Percentiles rank a stretch among this genome's conserved stretches.
These are phyloP conservation scores for Ceratocystis ficicola DNA, from an alignment of 2,329 filamentous ascomycete genomes.

Conservation along the genomic window DNA sequence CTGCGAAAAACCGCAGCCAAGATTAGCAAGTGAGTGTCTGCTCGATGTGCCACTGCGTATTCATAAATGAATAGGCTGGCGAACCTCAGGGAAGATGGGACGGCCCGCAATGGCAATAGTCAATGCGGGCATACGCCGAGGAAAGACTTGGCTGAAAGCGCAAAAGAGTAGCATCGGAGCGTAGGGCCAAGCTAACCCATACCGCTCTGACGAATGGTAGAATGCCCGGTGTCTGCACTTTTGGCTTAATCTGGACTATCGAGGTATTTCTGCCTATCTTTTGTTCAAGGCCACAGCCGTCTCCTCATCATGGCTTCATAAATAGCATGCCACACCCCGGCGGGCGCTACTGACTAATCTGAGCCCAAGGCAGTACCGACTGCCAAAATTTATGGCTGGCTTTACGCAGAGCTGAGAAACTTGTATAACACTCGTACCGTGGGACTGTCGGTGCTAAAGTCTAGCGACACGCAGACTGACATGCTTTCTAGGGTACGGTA, in stretches of 20 bases:
- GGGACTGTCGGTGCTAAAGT: conserved; percentile 27
- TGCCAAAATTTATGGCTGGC: conserved; percentile 47
- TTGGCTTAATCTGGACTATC: conserved; percentile 44
- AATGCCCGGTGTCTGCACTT: conserved; percentile 47
- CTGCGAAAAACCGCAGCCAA: conserved; percentile 34
- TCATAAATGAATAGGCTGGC: neutral
- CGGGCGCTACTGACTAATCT: conserved; percentile 48
- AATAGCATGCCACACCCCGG: conserved; percentile 42
- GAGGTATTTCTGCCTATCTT: conserved; percentile 47
- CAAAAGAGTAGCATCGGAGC: conserved; percentile 34
- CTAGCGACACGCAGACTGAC: conserved; percentile 38
- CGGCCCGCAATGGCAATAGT: conserved; percentile 42
- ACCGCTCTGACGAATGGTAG: neutral
- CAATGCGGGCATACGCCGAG: conserved; percentile 43
- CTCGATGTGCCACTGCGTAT: neutral
- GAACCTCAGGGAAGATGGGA: conserved; percentile 10
- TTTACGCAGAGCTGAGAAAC: conserved; percentile 39
- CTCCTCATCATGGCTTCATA: conserved; percentile 45
- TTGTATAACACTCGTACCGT: conserved; percentile 44
- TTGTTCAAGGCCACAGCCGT: conserved; percentile 45
- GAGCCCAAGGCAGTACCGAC: conserved; percentile 44
- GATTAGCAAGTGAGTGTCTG: conserved; percentile 27
- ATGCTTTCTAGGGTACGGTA: conserved; percentile 27
- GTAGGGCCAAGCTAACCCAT: conserved; percentile 14
- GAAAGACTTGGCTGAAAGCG: conserved; percentile 39